phyloP scores from a whole-genome alignment of 345 rosid species.

The Sapria himalayana region DNA sequence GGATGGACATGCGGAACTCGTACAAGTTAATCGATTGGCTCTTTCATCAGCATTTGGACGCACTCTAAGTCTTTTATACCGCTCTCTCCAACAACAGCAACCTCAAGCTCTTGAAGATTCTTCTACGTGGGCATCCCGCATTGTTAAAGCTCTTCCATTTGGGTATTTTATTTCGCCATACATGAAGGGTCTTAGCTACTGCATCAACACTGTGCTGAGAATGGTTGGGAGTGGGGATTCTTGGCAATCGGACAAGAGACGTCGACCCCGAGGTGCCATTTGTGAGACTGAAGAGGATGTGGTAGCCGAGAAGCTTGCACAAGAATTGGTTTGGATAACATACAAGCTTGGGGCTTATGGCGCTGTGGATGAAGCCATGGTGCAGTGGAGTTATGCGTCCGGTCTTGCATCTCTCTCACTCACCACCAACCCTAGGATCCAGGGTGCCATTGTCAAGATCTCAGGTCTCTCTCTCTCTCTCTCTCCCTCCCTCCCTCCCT shows the following conservation, averaged over 20 bases:
- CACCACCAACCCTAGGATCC: constrained; percentile 39
- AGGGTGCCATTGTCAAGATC: constrained; percentile 39
- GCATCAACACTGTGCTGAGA: constrained; percentile 18
- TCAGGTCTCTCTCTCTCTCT: constrained; percentile 16
- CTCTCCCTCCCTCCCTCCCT: too few relatives aligned
- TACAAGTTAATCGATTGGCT: constrained; percentile 32
- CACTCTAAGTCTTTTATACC: constrained; percentile 25
- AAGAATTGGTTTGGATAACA: constrained; percentile 44
- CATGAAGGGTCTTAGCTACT: constrained; percentile 23
- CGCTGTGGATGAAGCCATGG: constrained; percentile 35
- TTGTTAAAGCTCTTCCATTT: constrained; percentile 27
- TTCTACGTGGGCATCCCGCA: constrained; percentile 20
- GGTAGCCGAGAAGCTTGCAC: constrained; percentile 51
- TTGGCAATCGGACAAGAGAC: constrained; percentile 12
- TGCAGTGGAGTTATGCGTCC: constrained; percentile 52
- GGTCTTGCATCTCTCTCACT: constrained; percentile 42
- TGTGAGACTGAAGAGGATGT: constrained; percentile 14
- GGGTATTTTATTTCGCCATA: constrained; percentile 29
- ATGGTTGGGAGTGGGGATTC: constrained; percentile 12
- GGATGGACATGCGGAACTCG: constrained; percentile 23
- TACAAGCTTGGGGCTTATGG: constrained; percentile 34
- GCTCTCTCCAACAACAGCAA: constrained; percentile 17
- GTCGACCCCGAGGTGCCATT: constrained; percentile 1
- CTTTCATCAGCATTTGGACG: constrained; percentile 37
- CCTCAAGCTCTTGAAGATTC: not conserved